Conservation (phyloP, 768 basidiomycete genomes). For the Tulasnella sp. region DNA sequence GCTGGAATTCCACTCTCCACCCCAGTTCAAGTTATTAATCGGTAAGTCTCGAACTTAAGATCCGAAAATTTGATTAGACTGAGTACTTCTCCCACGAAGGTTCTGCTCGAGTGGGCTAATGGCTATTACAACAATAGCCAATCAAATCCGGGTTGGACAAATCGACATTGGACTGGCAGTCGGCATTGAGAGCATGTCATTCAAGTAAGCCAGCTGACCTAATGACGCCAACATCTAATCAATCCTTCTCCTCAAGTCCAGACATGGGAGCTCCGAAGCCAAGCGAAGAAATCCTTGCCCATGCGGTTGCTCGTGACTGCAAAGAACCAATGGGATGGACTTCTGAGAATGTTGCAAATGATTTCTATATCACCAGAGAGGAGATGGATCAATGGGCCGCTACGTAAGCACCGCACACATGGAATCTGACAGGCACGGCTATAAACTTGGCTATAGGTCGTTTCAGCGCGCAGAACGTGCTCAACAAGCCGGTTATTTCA, state of each 20-base stretch:
- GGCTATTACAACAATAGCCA: constrained; percentile 64
- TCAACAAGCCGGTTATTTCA: constrained; percentile 50
- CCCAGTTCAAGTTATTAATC: constrained; percentile 60
- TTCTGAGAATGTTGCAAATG: constrained; percentile 68
- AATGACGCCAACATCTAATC: neutral
- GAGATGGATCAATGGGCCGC: constrained; percentile 68
- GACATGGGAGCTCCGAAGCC: constrained; percentile 17
- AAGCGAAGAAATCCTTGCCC: constrained; percentile 21
- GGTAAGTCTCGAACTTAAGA: constrained; percentile 21
- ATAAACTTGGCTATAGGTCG: constrained; percentile 28
- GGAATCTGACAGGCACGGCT: neutral
- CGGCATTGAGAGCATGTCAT: constrained; percentile 19
- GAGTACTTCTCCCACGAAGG: neutral
- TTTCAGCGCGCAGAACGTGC: constrained; percentile 70
- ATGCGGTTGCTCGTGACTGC: constrained; percentile 22
- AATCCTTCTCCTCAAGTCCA: constrained; percentile 2
- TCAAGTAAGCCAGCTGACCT: constrained; percentile 19
- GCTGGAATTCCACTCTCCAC: constrained; percentile 72
- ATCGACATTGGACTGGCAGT: constrained; percentile 54
- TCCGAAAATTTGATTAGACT: neutral
- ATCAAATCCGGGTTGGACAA: constrained; percentile 63
- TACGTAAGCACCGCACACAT: constrained; percentile 16
- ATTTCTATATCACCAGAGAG: constrained; percentile 57
- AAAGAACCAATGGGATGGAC: constrained; percentile 78
- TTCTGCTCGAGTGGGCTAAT: constrained; percentile 82